Conservation (phyloP, 2,329 filamentous ascomycete species). For the Aspergillus brunneoviolaceus region DNA sequence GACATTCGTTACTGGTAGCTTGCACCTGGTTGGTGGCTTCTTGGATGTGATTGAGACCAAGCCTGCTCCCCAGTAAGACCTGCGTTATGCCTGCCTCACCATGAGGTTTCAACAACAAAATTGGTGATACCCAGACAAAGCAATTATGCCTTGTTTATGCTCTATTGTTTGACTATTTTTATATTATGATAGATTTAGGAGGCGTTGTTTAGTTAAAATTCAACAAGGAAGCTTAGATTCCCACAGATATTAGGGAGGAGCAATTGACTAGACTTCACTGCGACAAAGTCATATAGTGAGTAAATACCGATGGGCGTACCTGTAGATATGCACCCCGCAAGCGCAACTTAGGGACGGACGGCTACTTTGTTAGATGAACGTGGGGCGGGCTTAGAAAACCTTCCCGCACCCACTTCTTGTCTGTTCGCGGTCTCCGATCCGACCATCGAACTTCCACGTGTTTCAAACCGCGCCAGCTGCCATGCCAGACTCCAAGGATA, state of each 20-base stretch:
- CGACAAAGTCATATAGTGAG: not conserved
- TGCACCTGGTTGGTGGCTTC: conserved; percentile 79
- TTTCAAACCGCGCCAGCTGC: conserved; percentile 13
- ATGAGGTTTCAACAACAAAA: conserved; percentile 22
- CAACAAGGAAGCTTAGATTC: not conserved
- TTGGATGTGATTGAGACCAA: conserved; percentile 67
- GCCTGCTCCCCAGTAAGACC: conserved; percentile 18
- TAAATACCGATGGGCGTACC: no score
- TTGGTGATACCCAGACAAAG: conserved; percentile 14
- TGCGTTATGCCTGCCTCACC: conserved; percentile 8
- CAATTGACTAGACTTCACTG: not conserved
- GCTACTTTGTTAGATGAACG: conserved; percentile 18
- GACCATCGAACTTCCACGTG: conserved; percentile 12
- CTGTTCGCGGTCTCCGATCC: not conserved
- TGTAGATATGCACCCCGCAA: not conserved
- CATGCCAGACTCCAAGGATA: conserved; percentile 38
- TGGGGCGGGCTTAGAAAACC: conserved; percentile 28
- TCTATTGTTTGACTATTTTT: not conserved
- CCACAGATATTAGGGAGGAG: not conserved
- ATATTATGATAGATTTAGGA: not conserved
- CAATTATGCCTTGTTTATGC: conserved; percentile 12
- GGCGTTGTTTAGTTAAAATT: conserved; percentile 1
- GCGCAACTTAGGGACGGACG: conserved; percentile 4
- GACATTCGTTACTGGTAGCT: conserved; percentile 76
- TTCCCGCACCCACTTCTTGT: conserved; percentile 18